Conservation (phyloP, 2,329 filamentous ascomycete species). For the Aspergillus sp. region DNA sequence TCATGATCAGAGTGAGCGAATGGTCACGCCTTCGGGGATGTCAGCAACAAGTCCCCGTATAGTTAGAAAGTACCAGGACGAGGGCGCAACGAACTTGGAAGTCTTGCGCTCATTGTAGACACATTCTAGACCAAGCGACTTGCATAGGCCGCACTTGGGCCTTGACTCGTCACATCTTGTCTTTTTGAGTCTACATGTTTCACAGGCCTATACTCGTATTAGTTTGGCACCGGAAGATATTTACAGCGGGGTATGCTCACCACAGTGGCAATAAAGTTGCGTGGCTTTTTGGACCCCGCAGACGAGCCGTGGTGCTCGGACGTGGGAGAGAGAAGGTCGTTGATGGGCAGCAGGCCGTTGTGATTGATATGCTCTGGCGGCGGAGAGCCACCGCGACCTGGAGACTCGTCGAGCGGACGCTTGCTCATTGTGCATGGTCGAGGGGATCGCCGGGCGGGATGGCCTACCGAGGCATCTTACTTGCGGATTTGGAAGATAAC, state of each 20-base stretch:
- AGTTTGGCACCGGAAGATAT: not conserved
- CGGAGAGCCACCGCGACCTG: constrained; percentile 25
- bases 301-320: constrained; percentile 31
- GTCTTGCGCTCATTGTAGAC: constrained; percentile 54
- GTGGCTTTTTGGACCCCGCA: constrained; percentile 32
- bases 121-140: constrained; percentile 50
- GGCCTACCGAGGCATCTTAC: not conserved
- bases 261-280: constrained; percentile 42
- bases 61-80: too few species aligned
- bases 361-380: constrained; percentile 24
- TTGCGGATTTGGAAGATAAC: not conserved
- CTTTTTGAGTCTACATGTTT: constrained; percentile 55
- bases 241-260: constrained; percentile 21
- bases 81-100: constrained; percentile 45
- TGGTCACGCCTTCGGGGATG: constrained; percentile 49
- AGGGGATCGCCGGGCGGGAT: not conserved
- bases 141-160: constrained; percentile 54
- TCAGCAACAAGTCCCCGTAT: not conserved
- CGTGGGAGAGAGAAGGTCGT: constrained; percentile 36
- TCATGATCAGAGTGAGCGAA: constrained; percentile 56
- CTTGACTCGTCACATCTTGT: constrained; percentile 57
- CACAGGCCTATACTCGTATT: constrained; percentile 47
- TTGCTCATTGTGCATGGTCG: constrained; percentile 40
- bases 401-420: constrained; percentile 34
- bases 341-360: constrained; percentile 31